Base-by-base conservation (phyloP, 2,329 filamentous ascomycete species). In the Venturia asperata region DNA sequence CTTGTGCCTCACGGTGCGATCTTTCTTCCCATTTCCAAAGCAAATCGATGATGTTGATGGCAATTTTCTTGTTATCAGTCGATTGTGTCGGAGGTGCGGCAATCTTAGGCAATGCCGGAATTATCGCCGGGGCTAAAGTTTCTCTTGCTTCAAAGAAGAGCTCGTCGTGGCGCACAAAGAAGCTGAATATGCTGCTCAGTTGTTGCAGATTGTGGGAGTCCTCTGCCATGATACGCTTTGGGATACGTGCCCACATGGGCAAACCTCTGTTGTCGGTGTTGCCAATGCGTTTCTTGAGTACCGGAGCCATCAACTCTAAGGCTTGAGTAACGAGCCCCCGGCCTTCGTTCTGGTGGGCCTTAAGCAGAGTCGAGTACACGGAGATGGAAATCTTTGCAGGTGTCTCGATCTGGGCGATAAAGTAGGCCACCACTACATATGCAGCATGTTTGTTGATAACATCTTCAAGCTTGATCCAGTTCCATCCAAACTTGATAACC, bases 401-500 rank as follows among this genome's bases (percentile, higher is more conserved):
- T 0, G 94, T 97, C 71, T 99, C 95, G 73, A 96, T 99, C 68
- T 95, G 90, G 0, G 91, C 91, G 71, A 99, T 97, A 78, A 99
- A 99, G 76, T 97, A 99, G 2, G 91, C 92, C 67, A 99, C 95
- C 6, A 99, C 86, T 5, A 97, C 93, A 71, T 99, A 99, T 2
- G 94, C 92, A 0, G 93, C 94, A 74, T 97, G 94, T 76, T 99
- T 99, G 80, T 97, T 99, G 79, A 99, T 96, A 66, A 96, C 90
- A 75, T 99, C 94, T 72, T 99, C 95, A n/a, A 99, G 84, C 30
- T 91, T 87, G 71, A 99, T 99, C 73, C 96, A 97, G 21, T 92
- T 96, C 94, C 94, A 99, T 3, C 92, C 92, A 76, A 97, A 99
- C 77, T 97, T 97, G 73, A 99, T 99, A 68, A 99, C 93, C 69